Conservation (phyloP, 2,329 filamentous ascomycete genomes). For the Claviceps sp. region DNA sequence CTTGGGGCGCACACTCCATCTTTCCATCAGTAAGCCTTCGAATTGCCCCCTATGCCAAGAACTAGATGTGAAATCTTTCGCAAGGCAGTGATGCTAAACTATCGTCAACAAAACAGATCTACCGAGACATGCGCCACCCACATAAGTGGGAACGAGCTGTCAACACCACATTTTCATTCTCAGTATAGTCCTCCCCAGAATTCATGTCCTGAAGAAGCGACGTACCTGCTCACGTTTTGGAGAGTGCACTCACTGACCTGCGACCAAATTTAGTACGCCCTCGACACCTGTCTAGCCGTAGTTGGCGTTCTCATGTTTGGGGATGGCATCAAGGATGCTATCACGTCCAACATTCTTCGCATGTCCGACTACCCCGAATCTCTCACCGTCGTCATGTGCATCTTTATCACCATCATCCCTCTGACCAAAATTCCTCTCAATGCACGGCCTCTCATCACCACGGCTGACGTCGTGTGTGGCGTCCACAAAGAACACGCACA, state of each 20-base stretch:
- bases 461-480: conserved; percentile 67
- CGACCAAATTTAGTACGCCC: conserved; percentile 43
- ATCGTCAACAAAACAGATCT: conserved; percentile 29
- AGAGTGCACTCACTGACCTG: neutral
- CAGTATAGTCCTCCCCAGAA: conserved; percentile 31
- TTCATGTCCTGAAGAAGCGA: neutral
- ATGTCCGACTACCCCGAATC: conserved; percentile 59
- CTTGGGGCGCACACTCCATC: conserved; percentile 49
- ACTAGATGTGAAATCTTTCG: too few relatives aligned
- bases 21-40: conserved; percentile 58
- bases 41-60: neutral
- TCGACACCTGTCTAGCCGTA: conserved; percentile 72
- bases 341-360: conserved; percentile 78
- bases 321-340: conserved; percentile 71
- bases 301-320: conserved; percentile 92
- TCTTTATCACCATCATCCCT: conserved; percentile 84
- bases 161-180: conserved; percentile 72
- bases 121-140: conserved; percentile 56
- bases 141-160: conserved; percentile 67
- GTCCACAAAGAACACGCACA: conserved; percentile 38
- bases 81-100: neutral
- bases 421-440: conserved; percentile 91
- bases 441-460: conserved; percentile 75
- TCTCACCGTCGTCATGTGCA: conserved; percentile 66
- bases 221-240: too few relatives aligned